Evolutionary conservation across 805 yeast species (phyloP), one percentile per base, ranked within the genome.

Genomic region (Metschnikowia drakensbergensis): DNA sequence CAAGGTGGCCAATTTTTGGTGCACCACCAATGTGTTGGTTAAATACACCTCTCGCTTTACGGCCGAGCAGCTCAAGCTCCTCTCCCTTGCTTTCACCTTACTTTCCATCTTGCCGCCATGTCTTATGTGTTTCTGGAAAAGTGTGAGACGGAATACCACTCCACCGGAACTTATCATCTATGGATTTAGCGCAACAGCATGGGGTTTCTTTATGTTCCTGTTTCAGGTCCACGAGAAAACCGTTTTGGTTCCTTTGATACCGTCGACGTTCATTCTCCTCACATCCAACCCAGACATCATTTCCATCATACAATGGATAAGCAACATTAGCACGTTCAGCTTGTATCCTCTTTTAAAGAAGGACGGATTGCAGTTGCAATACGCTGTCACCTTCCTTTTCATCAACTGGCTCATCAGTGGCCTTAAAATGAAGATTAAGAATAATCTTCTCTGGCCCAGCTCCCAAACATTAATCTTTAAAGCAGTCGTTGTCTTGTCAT

Each of bases 1-100:
- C 63, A 94, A 94, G 64, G 98, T 94, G 11, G 96, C 96, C 35
- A 94, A 91, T 62, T 86, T 94, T 60, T 94, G 99, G 99, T 91
- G 98, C 66, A 84, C 96, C n/a, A 72, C 90, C 1, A 94, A 94
- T 64, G 72, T 86, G 0, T 53, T 89, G 8, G 64, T 91, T 62
- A 92, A 92, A 63, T 84, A 88, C 60, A 82, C 79, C 54, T 58
- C 67, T 4, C 43, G 75, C 0, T 84, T 86, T 59, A 63, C 80
- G 2, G 72, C 75, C 13, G 67, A 71, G 10, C 79, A 86, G 57
- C 72, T 94, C 39, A 87, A 88, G 51, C 59, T 71, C 28, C 53
- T 80, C 5, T 81, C 94, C 1, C 63, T 86, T 33, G 40, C 72
- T 0, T 62, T 80, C 1, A 87, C 94, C 0, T 54, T 81, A 2